A percentile compares a stretch with the other conserved stretches of the same genome.
These are phyloP conservation scores for Fusarium secorum DNA, from an alignment of 2,329 filamentous ascomycete genomes.

Conservation along the genomic window DNA sequence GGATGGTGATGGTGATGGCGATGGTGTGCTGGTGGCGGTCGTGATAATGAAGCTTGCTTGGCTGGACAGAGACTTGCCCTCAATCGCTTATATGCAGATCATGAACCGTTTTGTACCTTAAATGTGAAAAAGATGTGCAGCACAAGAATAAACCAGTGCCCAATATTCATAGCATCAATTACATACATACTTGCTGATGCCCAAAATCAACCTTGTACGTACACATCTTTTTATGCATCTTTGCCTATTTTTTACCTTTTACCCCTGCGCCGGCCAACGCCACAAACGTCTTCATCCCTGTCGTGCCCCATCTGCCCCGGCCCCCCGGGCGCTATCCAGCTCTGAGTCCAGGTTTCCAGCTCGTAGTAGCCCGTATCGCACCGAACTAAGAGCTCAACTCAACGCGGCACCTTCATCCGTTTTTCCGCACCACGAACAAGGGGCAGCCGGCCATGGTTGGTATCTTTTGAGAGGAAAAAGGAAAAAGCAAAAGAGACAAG, in stretches of 20 bases:
- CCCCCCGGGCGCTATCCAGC: conserved; percentile 6
- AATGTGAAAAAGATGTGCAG: neutral
- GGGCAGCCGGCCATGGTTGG: conserved; percentile 5
- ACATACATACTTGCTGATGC: neutral
- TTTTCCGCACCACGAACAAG: conserved; percentile 25
- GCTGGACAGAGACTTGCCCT: neutral
- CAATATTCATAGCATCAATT: neutral
- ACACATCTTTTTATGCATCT: conserved; percentile 19
- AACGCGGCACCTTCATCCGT: conserved; percentile 30
- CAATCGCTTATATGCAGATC: neutral
- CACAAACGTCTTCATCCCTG: conserved; percentile 27
- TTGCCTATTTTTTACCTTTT: conserved; percentile 4
- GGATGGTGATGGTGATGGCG: conserved; percentile 1
- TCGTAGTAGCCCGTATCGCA: conserved; percentile 4
- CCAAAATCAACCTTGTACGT: neutral
- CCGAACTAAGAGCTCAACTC: conserved; percentile 22
- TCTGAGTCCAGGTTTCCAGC: conserved; percentile 6
- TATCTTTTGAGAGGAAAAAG: neutral
- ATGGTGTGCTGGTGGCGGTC: neutral
- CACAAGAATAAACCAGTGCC: neutral
- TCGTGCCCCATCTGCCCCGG: neutral
- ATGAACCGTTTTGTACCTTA: neutral
- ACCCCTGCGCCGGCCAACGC: conserved; percentile 24
- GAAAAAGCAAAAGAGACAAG: neutral
- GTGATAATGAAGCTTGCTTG: neutral